phyloP scores from a whole-genome alignment of 1,284 basidiomycete species.

The Tausonia pullulans region DNA sequence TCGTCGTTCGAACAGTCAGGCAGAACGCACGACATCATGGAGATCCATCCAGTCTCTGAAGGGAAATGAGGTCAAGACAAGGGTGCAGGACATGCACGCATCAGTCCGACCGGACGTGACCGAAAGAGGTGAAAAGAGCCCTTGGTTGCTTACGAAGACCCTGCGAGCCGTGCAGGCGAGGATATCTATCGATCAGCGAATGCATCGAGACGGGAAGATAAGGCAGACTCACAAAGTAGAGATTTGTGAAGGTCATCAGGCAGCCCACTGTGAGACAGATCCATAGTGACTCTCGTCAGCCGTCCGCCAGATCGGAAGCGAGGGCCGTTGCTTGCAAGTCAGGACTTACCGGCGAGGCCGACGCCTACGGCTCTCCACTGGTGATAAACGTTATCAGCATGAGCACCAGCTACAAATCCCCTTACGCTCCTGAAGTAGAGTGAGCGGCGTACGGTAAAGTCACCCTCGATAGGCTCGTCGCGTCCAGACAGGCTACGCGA shows the following conservation, averaged over 20 bases:
- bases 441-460: slow-evolving; percentile 24
- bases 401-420: not conserved
- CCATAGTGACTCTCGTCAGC: not conserved
- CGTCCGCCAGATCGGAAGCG: not conserved
- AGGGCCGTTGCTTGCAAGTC: not conserved
- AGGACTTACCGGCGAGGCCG: slow-evolving; percentile 27
- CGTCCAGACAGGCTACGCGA: too few relatives aligned
- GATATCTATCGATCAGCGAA: too few relatives aligned
- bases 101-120: too few relatives aligned
- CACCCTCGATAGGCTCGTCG: slow-evolving; percentile 23
- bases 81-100: not conserved
- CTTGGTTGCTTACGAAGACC: too few relatives aligned
- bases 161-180: too few relatives aligned
- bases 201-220: too few relatives aligned
- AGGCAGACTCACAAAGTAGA: slow-evolving; percentile 28
- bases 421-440: not conserved
- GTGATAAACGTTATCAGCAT: not conserved
- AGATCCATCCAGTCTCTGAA: slow-evolving; percentile 33
- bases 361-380: slow-evolving; percentile 30
- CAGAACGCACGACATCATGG: slow-evolving; percentile 55
- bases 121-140: too few relatives aligned
- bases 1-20: too few relatives aligned
- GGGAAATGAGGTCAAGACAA: slow-evolving; percentile 21
- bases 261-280: slow-evolving; percentile 19
- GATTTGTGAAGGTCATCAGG: slow-evolving; percentile 30